These are phyloP conservation scores for Xerocomus potaroensis DNA, from an alignment of 768 basidiomycete genomes.

Conservation along the genomic window DNA sequence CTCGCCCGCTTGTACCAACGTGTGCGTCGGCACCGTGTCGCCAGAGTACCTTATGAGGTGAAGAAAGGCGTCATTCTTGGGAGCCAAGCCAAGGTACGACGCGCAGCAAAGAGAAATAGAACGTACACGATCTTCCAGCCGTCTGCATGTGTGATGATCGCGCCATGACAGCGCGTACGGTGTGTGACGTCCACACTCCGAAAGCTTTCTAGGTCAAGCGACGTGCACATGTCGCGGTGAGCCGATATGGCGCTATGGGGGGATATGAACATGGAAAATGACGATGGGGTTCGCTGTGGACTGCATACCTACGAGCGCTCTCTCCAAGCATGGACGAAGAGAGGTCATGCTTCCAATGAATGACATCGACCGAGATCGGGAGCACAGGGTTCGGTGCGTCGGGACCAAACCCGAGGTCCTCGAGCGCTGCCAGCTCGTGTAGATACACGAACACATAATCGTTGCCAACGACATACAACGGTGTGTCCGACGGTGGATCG, in stretches of 20 bases:
- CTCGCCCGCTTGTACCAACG: constrained; percentile 59
- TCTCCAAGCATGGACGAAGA: constrained; percentile 26
- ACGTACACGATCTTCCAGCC: constrained; percentile 46
- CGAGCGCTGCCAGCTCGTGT: constrained; percentile 64
- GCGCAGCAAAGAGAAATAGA: no score
- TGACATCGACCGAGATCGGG: constrained; percentile 50
- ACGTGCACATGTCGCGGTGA: constrained; percentile 41
- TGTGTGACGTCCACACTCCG: constrained; percentile 72
- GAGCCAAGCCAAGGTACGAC: no score
- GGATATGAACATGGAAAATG: not conserved
- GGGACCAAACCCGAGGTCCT: constrained; percentile 62
- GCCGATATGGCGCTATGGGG: constrained; percentile 40
- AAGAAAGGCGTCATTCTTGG: no score
- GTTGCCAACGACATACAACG: constrained; percentile 68
- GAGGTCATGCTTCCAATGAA: constrained; percentile 43
- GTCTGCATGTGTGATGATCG: constrained; percentile 59
- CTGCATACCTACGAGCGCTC: constrained; percentile 6
- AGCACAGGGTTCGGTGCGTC: constrained; percentile 47
- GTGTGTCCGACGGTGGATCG: constrained; percentile 52
- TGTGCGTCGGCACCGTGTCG: constrained; percentile 77
- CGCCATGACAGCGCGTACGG: constrained; percentile 67
- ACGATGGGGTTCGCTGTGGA: no score
- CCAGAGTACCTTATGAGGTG: constrained; percentile 80
- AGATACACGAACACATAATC: constrained; percentile 60
- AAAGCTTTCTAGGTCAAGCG: constrained; percentile 57